Base-by-base conservation (phyloP, 768 basidiomycete species). In the Tulasnella calospora region DNA sequence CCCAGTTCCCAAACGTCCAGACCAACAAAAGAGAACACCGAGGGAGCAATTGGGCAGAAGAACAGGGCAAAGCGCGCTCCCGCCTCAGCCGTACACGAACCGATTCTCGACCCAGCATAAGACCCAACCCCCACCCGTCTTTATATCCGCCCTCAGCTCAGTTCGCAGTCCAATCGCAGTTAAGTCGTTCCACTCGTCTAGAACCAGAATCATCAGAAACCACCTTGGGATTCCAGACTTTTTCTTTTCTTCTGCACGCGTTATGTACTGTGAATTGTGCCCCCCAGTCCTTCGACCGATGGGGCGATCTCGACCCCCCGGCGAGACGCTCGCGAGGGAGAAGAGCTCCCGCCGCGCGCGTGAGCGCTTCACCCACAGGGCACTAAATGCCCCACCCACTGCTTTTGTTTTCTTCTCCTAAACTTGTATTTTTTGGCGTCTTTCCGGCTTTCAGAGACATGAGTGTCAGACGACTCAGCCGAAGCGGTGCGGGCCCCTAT, bases 321-420 rank as follows among this genome's bases (percentile, higher is more conserved):
- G 57, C 57, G 57, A 61, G 57, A 61, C 57, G 57, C 57, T 61
- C 57, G 57, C 57, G 57, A n/a, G 57, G 57, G 57, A 61, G 57
- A 61, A 61, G 57, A 61, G 57, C 57, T 30, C 57, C 57, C 57
- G 57, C 57, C 57, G 57, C 57, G 57, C 57, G 57, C 57, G 57
- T 61, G 57, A 61, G 57, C 57, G 30, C 12, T n/a, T 12, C 57
- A 61, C 23, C 23, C n/a, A 40, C 40, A 40, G 1, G 13, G 8
- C 9, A 7, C 9, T 12, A 9, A 40, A 40, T 40, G 40, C 40
- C 40, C 40, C 40, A 30, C 57, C n/a, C 57, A n/a, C 30, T 61
- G 7, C 57, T 30, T 23, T 30, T n/a, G 27, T 2, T 61, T 61
- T 27, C 23, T 9, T 61, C 57, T 61, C 57, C 57, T 61, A 61